Evolutionary conservation across 2,329 filamentous ascomycete species (phyloP), one percentile per base, ranked within the genome.

Genomic region (Cercospora zeae-maydis): DNA sequence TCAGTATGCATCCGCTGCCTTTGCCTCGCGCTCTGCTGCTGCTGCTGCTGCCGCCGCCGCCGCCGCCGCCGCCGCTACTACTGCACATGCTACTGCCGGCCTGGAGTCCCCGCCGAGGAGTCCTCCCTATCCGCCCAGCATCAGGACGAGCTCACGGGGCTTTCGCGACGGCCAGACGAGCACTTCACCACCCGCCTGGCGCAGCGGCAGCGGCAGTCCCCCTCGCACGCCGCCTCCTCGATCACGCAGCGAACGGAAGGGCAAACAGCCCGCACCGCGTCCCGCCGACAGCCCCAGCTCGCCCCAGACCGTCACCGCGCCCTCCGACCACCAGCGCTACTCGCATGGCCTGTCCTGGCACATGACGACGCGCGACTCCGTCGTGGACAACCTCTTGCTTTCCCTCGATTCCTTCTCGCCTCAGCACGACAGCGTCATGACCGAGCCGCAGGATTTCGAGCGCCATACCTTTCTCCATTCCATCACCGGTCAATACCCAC

Each of bases 321-420:
- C 19, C 34, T 19, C 39, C 16, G 61, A 53, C 30, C 52, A 56
- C 27, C 58, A 45, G 42, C 62, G 62, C 39, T 72, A 93, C 78
- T 92, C 89, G 54, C 93, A 97, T 81, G 93, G 96, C 76, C 83
- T 97, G 66, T 93, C 91, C 62, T 83, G 96, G 71, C 88, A 88
- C 56, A 86, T 89, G 54, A 86, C 91, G 66, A 91, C 90, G 42
- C 87, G 93, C 69, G 91, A 96, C 74, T 97, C 93, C 36, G 87
- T 99, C 69, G 92, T 99, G 63, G 90, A 95, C 77, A 96, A 97
- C 77, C 95, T 99, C 89, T 86, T 98, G 64, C 82, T 95, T 68
- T 96, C 93, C 42, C 87, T 99, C 67, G 93, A 96, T 77, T 90
- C 93, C 76, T 87, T 93, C 73, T 88, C 84, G 19, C 64, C 61